Percentiles rank a stretch among this genome's conserved stretches.
Evolutionary conservation across 805 yeast genomes (phyloP).

Genomic region (Ogataea corticis): DNA sequence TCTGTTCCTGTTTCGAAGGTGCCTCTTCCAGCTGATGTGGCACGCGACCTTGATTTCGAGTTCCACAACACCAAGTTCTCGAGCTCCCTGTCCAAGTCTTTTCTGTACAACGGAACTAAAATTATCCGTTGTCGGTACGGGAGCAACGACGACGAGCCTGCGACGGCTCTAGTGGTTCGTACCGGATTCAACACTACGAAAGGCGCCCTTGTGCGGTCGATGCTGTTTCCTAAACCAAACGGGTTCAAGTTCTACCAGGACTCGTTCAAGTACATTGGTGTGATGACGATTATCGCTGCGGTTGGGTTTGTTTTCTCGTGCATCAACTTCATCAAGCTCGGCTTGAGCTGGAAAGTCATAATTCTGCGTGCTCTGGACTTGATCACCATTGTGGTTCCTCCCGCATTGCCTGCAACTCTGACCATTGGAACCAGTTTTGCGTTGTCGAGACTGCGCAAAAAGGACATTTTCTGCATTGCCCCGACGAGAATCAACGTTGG

Average conservation of each 20-base stretch:
- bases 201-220: conserved; percentile 89
- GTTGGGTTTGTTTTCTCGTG: conserved; percentile 85
- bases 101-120: conserved; percentile 85
- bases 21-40: conserved; percentile 62
- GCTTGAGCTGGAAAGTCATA: conserved; percentile 68
- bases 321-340: conserved; percentile 74
- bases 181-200: conserved; percentile 96
- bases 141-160: conserved; percentile 59
- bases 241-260: conserved; percentile 93
- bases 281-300: conserved; percentile 83
- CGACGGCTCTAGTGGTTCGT: conserved; percentile 81
- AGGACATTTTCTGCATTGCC: conserved; percentile 81
- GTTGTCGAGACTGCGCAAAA: conserved; percentile 65
- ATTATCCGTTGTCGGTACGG: conserved; percentile 79
- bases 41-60: conserved; percentile 56
- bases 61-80: conserved; percentile 58
- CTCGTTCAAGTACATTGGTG: conserved; percentile 93
- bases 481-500: conserved; percentile 96
- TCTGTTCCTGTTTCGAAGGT: conserved; percentile 92
- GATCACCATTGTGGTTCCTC: conserved; percentile 96
- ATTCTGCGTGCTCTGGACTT: conserved; percentile 88
- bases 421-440: conserved; percentile 97
- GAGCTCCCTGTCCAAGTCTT: conserved; percentile 68
- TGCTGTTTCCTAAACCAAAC: conserved; percentile 94
- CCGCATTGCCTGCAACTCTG: conserved; percentile 96